Percentiles rank a stretch among this genome's conserved stretches.
phyloP scores from a whole-genome alignment of 768 basidiomycete species.

The Mycena kentingensis region DNA sequence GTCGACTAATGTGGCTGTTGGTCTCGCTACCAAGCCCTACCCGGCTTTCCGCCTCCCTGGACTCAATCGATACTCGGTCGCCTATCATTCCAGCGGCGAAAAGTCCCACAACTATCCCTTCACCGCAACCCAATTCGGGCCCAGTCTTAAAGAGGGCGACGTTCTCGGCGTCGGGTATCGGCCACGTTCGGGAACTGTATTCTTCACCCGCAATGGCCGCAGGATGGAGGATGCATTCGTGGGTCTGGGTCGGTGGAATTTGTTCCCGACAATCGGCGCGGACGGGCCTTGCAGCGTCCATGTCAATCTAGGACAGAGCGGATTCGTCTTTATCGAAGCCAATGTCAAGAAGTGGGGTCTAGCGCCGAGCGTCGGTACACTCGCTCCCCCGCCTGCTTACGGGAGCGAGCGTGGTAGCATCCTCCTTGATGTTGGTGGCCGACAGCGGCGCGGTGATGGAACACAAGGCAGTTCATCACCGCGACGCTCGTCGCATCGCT shows the following conservation, averaged over 20 bases:
- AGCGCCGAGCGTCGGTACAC: constrained; percentile 94
- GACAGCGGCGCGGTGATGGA: constrained; percentile 41
- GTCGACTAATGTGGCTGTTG: constrained; percentile 86
- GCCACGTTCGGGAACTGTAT: constrained; percentile 95
- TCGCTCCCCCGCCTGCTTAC: constrained; percentile 97
- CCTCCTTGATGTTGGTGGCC: constrained; percentile 85
- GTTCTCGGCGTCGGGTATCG: constrained; percentile 95
- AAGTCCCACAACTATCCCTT: constrained; percentile 98
- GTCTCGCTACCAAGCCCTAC: constrained; percentile 95
- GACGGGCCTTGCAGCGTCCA: constrained; percentile 96
- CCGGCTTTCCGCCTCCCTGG: constrained; percentile 93
- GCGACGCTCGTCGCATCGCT: constrained; percentile 53
- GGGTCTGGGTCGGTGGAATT: constrained; percentile 86
- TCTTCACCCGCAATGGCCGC: constrained; percentile 97
- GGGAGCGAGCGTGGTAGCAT: constrained; percentile 97
- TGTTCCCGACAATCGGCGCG: constrained; percentile 96
- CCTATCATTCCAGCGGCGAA: constrained; percentile 95
- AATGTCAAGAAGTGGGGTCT: constrained; percentile 99
- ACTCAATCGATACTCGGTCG: constrained; percentile 82
- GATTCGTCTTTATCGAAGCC: constrained; percentile 99
- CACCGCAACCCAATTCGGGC: constrained; percentile 80
- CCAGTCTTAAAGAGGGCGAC: constrained; percentile 88
- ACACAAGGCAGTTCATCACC: constrained; percentile 51
- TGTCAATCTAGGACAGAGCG: constrained; percentile 95
- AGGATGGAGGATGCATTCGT: constrained; percentile 96